phyloP scores from a whole-genome alignment of 495 filamentous ascomycete species.

The Cercophora sp. region DNA sequence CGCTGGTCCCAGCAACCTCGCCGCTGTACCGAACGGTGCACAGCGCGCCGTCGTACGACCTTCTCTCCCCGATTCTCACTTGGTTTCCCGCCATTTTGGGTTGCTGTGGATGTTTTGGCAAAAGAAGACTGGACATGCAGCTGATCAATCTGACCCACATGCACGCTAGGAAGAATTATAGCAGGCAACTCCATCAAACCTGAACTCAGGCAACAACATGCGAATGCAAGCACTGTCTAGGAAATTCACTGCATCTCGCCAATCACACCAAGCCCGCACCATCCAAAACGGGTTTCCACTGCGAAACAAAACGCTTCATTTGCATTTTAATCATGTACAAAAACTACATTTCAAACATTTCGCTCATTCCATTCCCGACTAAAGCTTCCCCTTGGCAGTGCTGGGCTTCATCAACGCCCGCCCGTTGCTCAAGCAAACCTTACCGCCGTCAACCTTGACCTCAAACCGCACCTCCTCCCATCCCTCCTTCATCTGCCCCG shows the following conservation, averaged over 20 bases:
- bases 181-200: too few relatives aligned
- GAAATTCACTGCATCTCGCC: background rate
- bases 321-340: background rate
- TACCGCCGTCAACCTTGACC: constrained; percentile 65
- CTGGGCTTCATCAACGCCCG: constrained; percentile 69
- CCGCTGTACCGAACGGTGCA: constrained; percentile 88
- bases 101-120: too few relatives aligned
- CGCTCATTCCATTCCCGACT: constrained; percentile 15
- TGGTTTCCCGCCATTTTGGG: background rate
- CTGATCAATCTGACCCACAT: too few relatives aligned
- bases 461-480: constrained; percentile 81
- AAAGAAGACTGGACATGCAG: too few relatives aligned
- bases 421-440: constrained; percentile 80
- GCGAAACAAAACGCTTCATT: background rate
- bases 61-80: constrained; percentile 58
- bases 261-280: background rate
- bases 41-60: constrained; percentile 67
- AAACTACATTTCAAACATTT: background rate
- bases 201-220: constrained; percentile 21
- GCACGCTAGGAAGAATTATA: too few relatives aligned
- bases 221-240: too few relatives aligned
- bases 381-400: constrained; percentile 62
- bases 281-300: too few relatives aligned
- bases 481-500: constrained; percentile 60
- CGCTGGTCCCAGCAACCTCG: constrained; percentile 66